These are phyloP conservation scores for Zasmidium angulare DNA, from an alignment of 2,329 filamentous ascomycete genomes.

Conservation along the genomic window DNA sequence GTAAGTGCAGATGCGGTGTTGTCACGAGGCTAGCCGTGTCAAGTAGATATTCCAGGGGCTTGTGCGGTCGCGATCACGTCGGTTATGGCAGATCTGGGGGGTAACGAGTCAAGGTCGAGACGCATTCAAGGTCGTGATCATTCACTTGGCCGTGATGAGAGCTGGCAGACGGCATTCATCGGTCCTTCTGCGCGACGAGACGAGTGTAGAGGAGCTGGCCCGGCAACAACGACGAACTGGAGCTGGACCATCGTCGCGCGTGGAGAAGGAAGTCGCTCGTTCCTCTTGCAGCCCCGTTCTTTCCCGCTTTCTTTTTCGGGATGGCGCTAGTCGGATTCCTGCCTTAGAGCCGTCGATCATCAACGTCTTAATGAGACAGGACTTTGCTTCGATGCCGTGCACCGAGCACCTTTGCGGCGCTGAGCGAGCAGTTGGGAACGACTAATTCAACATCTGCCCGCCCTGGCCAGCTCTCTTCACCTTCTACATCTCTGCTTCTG, in stretches of 20 bases:
- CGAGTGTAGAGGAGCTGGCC: background rate
- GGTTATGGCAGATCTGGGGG: background rate
- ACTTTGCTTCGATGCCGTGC: background rate
- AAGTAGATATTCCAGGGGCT: background rate
- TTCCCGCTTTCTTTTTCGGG: background rate
- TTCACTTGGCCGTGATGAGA: background rate
- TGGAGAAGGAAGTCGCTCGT: background rate
- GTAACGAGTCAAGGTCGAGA: background rate
- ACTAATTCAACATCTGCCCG: background rate
- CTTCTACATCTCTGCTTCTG: background rate
- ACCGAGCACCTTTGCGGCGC: background rate
- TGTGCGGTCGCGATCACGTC: background rate
- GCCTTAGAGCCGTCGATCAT: background rate
- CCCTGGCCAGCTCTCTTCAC: background rate
- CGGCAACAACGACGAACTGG: background rate
- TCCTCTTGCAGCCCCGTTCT: background rate
- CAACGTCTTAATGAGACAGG: conserved; percentile 4
- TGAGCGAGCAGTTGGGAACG: background rate
- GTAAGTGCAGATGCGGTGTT: no score
- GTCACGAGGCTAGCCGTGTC: background rate
- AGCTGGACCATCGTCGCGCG: background rate
- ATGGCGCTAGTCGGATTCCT: background rate
- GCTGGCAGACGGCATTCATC: background rate
- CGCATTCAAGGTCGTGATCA: no score
- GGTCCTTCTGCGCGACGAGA: background rate